phyloP scores from a whole-genome alignment of 2,329 filamentous ascomycete species.

The Colletotrichum sp. region DNA sequence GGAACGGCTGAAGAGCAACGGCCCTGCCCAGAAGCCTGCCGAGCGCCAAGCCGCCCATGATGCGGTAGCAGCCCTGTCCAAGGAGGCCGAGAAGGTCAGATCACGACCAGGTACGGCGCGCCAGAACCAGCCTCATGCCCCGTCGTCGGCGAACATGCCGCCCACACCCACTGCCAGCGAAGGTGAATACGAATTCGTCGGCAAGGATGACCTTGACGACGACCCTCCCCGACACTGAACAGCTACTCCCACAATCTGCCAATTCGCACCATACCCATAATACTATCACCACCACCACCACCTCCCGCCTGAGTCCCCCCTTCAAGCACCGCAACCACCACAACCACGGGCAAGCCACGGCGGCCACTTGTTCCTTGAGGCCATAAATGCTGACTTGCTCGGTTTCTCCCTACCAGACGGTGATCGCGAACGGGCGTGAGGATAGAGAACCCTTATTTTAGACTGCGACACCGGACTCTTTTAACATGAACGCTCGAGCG shows the following conservation, averaged over 20 bases:
- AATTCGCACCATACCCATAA: conserved; percentile 10
- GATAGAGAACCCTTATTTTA: not conserved
- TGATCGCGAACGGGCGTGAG: conserved; percentile 37
- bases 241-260: not conserved
- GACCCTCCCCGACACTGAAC: conserved; percentile 11
- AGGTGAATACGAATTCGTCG: conserved; percentile 56
- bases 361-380: not conserved
- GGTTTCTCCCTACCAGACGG: conserved; percentile 34
- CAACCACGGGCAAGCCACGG: not conserved
- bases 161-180: conserved; percentile 66
- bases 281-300: not conserved
- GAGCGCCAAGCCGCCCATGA: conserved; percentile 24
- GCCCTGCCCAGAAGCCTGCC: conserved; percentile 22
- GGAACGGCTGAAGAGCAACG: conserved; percentile 64
- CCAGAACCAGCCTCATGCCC: conserved; percentile 54
- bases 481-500: not conserved
- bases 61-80: conserved; percentile 26
- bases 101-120: conserved; percentile 61
- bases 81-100: conserved; percentile 40
- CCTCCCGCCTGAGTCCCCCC: not conserved
- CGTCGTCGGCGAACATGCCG: conserved; percentile 61
- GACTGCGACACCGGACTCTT: conserved; percentile 8
- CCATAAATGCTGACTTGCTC: conserved; percentile 22
- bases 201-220: conserved; percentile 26
- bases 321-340: not conserved